Base-by-base conservation (phyloP, 768 basidiomycete species). In the Mycena chlorophos region DNA sequence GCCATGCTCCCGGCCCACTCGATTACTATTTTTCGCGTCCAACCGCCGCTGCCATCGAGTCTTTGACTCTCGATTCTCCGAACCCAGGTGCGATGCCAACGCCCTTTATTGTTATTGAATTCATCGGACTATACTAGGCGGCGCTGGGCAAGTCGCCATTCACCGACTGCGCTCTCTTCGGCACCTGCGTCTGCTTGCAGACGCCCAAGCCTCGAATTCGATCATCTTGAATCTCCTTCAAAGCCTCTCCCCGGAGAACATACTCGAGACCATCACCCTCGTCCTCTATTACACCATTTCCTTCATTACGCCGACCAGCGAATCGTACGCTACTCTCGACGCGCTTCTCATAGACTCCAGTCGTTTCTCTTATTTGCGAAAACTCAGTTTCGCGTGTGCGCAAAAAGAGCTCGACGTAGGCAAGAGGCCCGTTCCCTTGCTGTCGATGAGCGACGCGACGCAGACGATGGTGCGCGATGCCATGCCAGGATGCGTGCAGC, bases 41-140 rank as follows among this genome's bases (percentile, higher is more conserved):
- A 28, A 25, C 34, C n/a, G 30, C 28, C 19, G 3, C 10, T 14
- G 4, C 39, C 1, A 3, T 55, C 5, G 16, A 16, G 1, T 55
- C 54, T 27, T 16, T 55, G 38, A 55, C 54, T 6, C 26, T 55
- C 4, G 38, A 48, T 20, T 6, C 13, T 6, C 40, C 40, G 8
- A 8, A 42, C 22, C 8, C 40, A 8, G 13, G 40, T 42, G 8
- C 40, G 40, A 14, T 19, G 8, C 5, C n/a, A 6, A 8, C 13
- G 13, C 20, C 22, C 40, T 8, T 42, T 19, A 20, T 42, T 19
- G 8, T 20, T 14, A 16, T 22, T 42, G 8, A 22, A 12, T 6
- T 20, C n/a, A 8, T 8, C 40, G 20, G 8, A 19, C 22, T 20
- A 8, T 16, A 22, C 5, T 42, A 42, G 40, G 13, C 20, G 40